Evolutionary conservation across 768 basidiomycete genomes (phyloP).

Genomic region (Heimioporus sp.): DNA sequence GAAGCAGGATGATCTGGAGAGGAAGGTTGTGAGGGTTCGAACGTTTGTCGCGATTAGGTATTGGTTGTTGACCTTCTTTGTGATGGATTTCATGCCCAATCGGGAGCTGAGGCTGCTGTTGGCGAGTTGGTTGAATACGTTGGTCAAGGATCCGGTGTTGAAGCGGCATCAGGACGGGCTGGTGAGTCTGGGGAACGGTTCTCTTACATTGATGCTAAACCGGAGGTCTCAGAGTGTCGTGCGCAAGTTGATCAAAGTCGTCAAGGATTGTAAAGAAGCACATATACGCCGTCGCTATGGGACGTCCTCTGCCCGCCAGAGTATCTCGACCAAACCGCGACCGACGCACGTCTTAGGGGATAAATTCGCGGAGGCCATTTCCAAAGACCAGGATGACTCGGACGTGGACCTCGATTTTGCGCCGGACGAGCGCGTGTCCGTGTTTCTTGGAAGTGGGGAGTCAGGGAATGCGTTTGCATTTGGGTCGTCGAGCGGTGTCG

Average conservation of each 20-base stretch:
- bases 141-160: slow-evolving; percentile 69
- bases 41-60: slow-evolving; percentile 89
- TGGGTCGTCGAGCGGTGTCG: slow-evolving; percentile 23
- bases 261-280: slow-evolving; percentile 74
- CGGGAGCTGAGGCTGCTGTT: slow-evolving; percentile 70
- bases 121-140: slow-evolving; percentile 79
- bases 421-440: slow-evolving; percentile 44
- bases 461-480: slow-evolving; percentile 45
- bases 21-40: slow-evolving; percentile 79
- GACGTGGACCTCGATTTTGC: slow-evolving; percentile 80
- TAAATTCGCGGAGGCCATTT: slow-evolving; percentile 60
- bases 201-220: slow-evolving; percentile 4
- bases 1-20: slow-evolving; percentile 62
- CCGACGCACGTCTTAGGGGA: slow-evolving; percentile 54
- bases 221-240: slow-evolving; percentile 61
- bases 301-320: slow-evolving; percentile 30
- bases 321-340: slow-evolving; percentile 31
- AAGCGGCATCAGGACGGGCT: slow-evolving; percentile 64
- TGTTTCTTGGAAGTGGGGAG: slow-evolving; percentile 37
- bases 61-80: slow-evolving; percentile 90
- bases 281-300: slow-evolving; percentile 45
- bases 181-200: slow-evolving; percentile 42
- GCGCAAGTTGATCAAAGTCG: slow-evolving; percentile 77
- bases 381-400: slow-evolving; percentile 53
- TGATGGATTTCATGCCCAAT: slow-evolving; percentile 83